Evolutionary conservation across 768 basidiomycete species (phyloP), one percentile per base, ranked within the genome.

Genomic region (Leccinum uliginosum): DNA sequence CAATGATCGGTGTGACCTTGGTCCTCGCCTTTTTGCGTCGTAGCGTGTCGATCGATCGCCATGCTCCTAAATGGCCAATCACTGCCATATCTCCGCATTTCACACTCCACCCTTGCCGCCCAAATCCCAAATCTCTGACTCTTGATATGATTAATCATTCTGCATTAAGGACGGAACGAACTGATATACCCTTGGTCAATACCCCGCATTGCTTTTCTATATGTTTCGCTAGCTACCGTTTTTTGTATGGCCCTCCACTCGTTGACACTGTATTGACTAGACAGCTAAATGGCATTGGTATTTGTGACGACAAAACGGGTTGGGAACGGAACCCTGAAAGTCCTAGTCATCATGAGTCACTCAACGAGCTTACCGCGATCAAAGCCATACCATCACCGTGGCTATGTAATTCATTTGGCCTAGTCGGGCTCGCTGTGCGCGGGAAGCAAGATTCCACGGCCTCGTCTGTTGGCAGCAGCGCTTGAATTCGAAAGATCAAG

Each of bases 111-210:
- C 44, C 44, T n/a, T 17, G 5, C 27, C 19, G 24, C 49, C 44
- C 50, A 34, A 32, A 44, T 46, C 49, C 29, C 47, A 32, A 27
- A 43, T 45, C 48, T n/a, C 19, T 26, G 9, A 17, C 14, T 24
- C 49, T 38, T 46, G 38, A 52, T 51, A 43, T 46, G 30, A 55
- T 30, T 51, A 60, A 52, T 15, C 19, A 32, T 29, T 32, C 45
- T 40, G 43, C 40, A 58, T 55, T 29, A 27, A 32, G 50, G 52
- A 59, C 54, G n/a, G 45, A 50, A 62, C 51, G 58, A 57, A 29
- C 24, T 11, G 49, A 66, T 68, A 66, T 68, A 68, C 62, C 66
- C 67, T 27, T 59, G 43, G 47, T 47, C 26, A 19, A 68, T 68
- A 66, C 65, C 63, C 35, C 59, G 53, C 34, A 38, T 54, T 4